Base-by-base conservation (phyloP, 495 filamentous ascomycete genomes). In the Articulospora tetracladia region DNA sequence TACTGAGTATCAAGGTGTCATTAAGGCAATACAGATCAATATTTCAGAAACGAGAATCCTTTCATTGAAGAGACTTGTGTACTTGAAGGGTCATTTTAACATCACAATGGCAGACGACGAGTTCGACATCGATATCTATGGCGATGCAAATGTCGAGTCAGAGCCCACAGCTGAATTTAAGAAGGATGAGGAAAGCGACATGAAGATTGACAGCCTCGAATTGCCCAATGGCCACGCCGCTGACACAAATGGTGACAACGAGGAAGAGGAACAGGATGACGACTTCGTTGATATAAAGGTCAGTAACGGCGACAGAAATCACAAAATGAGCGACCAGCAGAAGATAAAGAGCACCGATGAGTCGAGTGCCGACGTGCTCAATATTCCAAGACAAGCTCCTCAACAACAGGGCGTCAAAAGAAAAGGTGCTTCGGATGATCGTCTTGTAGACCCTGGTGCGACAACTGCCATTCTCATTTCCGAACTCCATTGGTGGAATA, bases 61-160 rank as follows among this genome's bases (percentile, higher is more conserved):
- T 46, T 48, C 27, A 55, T 48, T 54, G 25, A 55, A 55, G 52
- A 39, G 50, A 44, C 55, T 59, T 62, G 44, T 57, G 50, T 49
- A 27, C 53, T 55, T 44, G 17, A 28, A 46, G 26, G 49, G 32
- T 46, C 49, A 54, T 8, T 12, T 27, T 61, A 39, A 50, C 27
- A 30, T 34, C 76, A 82, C 67, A 60, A 93, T 93, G 90, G 90
- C 89, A 65, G 90, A 96, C 74, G 89, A 94, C 74, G 92, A 96
- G 69, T 98, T 97, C 80, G 94, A 98, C 72, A 96, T 97, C 81
- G 95, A 98, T 73, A 92, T 97, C 74, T 97, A 97, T 72, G 93
- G 91, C 62, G 89, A 97, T 70, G 86, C 87, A 57, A 79, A 81
- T 58, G 73, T 78, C 19, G 68, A 71, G 53, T 73, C 76, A 51